Percentiles rank a stretch among this genome's conserved stretches.
phyloP scores from a whole-genome alignment of 1,284 basidiomycete genomes.

The Ustilago sp. region DNA sequence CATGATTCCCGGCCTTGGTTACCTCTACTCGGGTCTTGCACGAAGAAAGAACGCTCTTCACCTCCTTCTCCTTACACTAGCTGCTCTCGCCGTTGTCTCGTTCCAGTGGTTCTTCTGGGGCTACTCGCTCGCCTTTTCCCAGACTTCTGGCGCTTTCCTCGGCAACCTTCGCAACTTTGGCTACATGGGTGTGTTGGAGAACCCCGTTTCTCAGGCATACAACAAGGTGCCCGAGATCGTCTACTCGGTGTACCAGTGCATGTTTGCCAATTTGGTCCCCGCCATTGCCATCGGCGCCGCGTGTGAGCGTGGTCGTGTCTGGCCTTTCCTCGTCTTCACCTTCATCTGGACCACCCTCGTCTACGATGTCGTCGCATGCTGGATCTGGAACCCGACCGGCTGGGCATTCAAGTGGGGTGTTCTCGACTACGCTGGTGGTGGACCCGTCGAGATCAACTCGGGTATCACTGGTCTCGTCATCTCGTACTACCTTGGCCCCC shows the following conservation, averaged over 20 bases:
- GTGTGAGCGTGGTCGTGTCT: slow-evolving; percentile 86
- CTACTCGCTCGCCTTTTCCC: slow-evolving; percentile 72
- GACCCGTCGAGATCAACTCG: slow-evolving; percentile 91
- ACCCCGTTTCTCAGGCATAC: slow-evolving; percentile 78
- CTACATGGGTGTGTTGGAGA: slow-evolving; percentile 78
- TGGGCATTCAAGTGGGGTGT: slow-evolving; percentile 93
- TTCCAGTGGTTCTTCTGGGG: slow-evolving; percentile 75
- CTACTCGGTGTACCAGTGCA: slow-evolving; percentile 71
- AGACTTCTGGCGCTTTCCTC: slow-evolving; percentile 77
- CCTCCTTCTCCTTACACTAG: slow-evolving; percentile 72
- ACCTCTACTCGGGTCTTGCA: slow-evolving; percentile 88
- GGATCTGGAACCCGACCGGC: slow-evolving; percentile 92
- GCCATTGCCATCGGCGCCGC: slow-evolving; percentile 75
- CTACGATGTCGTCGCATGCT: slow-evolving; percentile 60
- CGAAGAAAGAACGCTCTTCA: slow-evolving; percentile 76
- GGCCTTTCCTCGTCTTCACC: slow-evolving; percentile 87
- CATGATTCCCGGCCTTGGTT: slow-evolving; percentile 77
- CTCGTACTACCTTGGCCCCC: slow-evolving; percentile 88
- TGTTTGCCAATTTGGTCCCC: slow-evolving; percentile 72
- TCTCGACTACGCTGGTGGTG: slow-evolving; percentile 91
- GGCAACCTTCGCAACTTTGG: slow-evolving; percentile 77
- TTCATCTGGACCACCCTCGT: slow-evolving; percentile 88
- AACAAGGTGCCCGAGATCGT: slow-evolving; percentile 73
- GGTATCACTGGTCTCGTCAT: slow-evolving; percentile 88
- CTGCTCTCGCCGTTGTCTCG: slow-evolving; percentile 63